A percentile compares a stretch with the other conserved stretches of the same genome.
Evolutionary conservation across 331 rosid genomes (phyloP).

Genomic region (Spiraea crenata): DNA sequence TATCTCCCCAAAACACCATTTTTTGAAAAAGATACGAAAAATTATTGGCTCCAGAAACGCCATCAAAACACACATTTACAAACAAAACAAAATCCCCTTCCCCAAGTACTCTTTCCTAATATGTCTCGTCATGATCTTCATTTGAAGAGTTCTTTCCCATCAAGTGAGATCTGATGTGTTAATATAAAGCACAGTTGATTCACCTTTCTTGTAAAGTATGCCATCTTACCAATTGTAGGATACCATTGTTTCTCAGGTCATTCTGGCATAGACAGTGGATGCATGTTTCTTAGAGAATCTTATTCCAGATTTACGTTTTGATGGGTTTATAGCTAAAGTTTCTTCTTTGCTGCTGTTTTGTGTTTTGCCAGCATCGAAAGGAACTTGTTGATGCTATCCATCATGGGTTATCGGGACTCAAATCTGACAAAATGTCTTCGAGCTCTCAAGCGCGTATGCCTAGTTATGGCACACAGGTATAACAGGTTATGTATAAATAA

Average conservation of each 20-base stretch:
- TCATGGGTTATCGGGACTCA: constrained; percentile 63
- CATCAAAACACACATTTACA: not conserved
- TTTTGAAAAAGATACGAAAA: too few species aligned
- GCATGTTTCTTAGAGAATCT: not conserved
- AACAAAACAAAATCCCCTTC: not conserved
- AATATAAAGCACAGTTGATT: not conserved
- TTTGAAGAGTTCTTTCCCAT: not conserved
- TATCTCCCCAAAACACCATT: not conserved
- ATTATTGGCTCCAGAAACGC: not conserved
- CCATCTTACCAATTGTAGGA: not conserved
- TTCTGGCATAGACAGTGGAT: not conserved
- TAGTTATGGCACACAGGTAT: constrained; percentile 94
- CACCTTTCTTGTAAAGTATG: not conserved
- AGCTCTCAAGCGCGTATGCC: constrained; percentile 91
- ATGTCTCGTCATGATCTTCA: not conserved
- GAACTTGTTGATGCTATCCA: constrained; percentile 77
- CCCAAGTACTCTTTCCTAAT: not conserved
- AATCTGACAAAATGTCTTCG: constrained; percentile 63
- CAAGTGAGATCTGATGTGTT: not conserved
- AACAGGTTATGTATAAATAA: constrained; percentile 20
- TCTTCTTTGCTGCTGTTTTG: not conserved
- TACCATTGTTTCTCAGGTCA: not conserved
- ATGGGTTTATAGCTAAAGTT: not conserved
- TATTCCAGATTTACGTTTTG: constrained; percentile 6
- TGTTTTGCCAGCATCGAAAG: constrained; percentile 65